These are phyloP conservation scores for Nicotiana undulata DNA, from an alignment of 257 asterid genomes.

Conservation along the genomic window DNA sequence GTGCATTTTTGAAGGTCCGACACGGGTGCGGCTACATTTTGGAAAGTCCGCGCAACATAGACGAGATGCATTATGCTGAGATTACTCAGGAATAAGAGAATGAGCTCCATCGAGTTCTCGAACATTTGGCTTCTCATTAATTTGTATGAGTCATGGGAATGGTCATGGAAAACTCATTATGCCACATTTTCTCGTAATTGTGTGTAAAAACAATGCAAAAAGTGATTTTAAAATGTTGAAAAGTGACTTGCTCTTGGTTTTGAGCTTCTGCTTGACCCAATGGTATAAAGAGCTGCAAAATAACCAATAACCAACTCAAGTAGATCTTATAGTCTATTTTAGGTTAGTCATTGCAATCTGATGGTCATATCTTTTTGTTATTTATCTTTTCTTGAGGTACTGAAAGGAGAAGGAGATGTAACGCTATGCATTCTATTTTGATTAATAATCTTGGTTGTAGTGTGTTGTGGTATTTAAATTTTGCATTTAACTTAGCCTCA, in stretches of 20 bases:
- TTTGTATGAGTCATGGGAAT: not conserved
- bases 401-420: not conserved
- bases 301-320: not conserved
- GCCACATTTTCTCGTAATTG: not conserved
- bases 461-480: not conserved
- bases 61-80: not conserved
- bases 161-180: not conserved
- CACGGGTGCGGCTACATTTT: no score
- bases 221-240: not conserved
- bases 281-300: not conserved
- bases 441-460: not conserved
- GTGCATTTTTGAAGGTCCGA: no score
- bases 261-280: not conserved
- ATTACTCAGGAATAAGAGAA: not conserved
- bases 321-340: not conserved
- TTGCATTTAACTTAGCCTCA: not conserved
- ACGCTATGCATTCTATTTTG: not conserved
- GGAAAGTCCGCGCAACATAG: no score
- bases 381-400: not conserved
- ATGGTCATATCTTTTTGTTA: not conserved
- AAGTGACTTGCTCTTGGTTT: not conserved
- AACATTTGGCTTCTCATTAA: not conserved
- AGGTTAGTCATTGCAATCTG: not conserved
- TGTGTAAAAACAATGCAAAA: not conserved
- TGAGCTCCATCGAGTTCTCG: not conserved